Percentiles rank a stretch among this genome's conserved stretches.
Evolutionary conservation across 2,329 filamentous ascomycete genomes (phyloP).

Genomic region (Aspergillus carbonarius): DNA sequence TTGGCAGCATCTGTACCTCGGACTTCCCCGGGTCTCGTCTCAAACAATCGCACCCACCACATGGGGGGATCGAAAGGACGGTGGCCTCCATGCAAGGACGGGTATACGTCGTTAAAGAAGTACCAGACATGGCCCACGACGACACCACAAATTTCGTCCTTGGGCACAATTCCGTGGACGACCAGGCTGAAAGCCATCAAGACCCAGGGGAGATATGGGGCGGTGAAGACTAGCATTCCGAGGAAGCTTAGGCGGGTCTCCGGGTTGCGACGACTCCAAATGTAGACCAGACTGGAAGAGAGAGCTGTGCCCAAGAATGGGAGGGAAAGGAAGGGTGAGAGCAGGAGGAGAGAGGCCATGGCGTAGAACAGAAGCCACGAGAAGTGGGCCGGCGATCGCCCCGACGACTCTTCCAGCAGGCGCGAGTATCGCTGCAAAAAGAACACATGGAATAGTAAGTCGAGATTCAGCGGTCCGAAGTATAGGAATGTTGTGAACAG

Average conservation of each 20-base stretch:
- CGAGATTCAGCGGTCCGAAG: constrained; percentile 90
- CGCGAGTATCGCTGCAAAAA: constrained; percentile 96
- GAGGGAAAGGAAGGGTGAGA: constrained; percentile 86
- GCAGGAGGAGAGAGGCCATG: constrained; percentile 70
- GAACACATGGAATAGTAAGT: constrained; percentile 96
- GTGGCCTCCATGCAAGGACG: constrained; percentile 79
- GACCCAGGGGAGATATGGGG: constrained; percentile 94
- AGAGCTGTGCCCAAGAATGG: constrained; percentile 92
- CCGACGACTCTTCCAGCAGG: constrained; percentile 91
- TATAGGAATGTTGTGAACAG: constrained; percentile 96
- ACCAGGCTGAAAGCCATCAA: constrained; percentile 88
- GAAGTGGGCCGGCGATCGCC: constrained; percentile 86
- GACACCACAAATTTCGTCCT: constrained; percentile 94
- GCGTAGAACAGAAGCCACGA: constrained; percentile 91
- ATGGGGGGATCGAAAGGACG: constrained; percentile 82
- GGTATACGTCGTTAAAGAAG: constrained; percentile 96
- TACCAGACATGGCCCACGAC: constrained; percentile 97
- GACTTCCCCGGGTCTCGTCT: constrained; percentile 30
- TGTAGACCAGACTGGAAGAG: constrained; percentile 91
- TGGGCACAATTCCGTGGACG: constrained; percentile 85
- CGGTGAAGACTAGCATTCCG: constrained; percentile 85
- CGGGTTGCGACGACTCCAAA: constrained; percentile 94
- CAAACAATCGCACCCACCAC: constrained; percentile 89
- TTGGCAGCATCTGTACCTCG: constrained; percentile 27
- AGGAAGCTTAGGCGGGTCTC: constrained; percentile 87